Conservation (phyloP, 2,329 filamentous ascomycete species). For the Pseudogymnoascus sp. region DNA sequence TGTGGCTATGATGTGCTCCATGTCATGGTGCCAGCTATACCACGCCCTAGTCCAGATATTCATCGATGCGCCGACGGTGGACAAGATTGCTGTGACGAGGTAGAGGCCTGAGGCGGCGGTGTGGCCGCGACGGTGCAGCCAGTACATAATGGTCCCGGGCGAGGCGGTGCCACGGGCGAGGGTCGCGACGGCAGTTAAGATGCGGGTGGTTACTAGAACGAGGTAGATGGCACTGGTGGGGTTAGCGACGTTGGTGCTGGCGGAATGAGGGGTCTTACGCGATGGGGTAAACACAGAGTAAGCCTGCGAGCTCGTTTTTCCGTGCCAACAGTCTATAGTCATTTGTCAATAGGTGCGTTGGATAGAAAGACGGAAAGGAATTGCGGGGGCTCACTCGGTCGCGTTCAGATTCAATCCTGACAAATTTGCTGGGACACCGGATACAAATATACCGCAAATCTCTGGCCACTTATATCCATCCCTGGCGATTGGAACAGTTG, state of each 20-base stretch:
- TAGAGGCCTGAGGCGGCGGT: neutral
- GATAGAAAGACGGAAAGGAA: neutral
- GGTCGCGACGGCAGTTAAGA: neutral
- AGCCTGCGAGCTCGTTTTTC: neutral
- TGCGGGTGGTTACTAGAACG: neutral
- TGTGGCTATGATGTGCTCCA: neutral
- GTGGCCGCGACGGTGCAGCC: neutral
- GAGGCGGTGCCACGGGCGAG: neutral
- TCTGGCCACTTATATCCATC: conserved; percentile 1
- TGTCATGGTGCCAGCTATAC: neutral
- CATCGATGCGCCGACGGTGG: neutral
- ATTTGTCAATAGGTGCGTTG: neutral
- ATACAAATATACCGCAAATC: neutral
- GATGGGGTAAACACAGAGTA: neutral
- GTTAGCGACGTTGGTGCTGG: neutral
- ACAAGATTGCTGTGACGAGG: neutral
- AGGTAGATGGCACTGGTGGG: neutral
- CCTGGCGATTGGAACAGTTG: neutral
- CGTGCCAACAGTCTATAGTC: neutral
- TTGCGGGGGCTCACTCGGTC: neutral
- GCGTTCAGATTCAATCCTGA: no score
- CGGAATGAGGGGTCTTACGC: neutral
- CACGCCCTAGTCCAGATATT: neutral
- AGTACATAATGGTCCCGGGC: neutral
- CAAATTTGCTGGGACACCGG: neutral